Percentiles rank a stretch among this genome's conserved stretches.
phyloP scores from a whole-genome alignment of 371 early-diverging fungal genomes.

The Circinella umbellata region DNA sequence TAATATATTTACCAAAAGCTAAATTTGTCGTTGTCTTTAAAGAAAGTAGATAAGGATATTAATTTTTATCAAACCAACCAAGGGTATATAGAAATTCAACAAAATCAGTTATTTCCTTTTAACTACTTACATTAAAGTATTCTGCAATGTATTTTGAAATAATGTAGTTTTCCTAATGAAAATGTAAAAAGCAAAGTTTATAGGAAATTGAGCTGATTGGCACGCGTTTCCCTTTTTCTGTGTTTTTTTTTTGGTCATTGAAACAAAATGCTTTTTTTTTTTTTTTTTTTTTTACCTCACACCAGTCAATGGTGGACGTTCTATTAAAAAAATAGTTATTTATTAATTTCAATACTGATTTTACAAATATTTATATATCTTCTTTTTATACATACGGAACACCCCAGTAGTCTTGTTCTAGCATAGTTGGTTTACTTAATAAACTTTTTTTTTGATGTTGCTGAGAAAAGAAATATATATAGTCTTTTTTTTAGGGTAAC shows the following conservation, averaged over 20 bases:
- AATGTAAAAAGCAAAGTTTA: not conserved
- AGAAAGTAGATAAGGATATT: not conserved
- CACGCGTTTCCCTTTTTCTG: not conserved
- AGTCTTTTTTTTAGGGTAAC: not conserved
- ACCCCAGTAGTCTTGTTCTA: slow-evolving; percentile 33
- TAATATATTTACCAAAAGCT: slow-evolving; percentile 45
- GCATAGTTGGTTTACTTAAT: not conserved
- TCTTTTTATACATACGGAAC: slow-evolving; percentile 26
- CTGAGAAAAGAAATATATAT: slow-evolving; percentile 5
- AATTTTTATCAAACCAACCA: not conserved
- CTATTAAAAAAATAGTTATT: slow-evolving; percentile 16
- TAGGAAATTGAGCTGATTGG: not conserved
- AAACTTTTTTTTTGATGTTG: not conserved
- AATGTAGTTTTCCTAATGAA: slow-evolving; percentile 44
- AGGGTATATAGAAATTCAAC: too few species aligned
- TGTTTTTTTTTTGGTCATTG: not conserved
- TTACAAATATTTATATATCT: too few species aligned
- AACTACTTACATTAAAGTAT: slow-evolving; percentile 59
- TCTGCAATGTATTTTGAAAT: slow-evolving; percentile 69
- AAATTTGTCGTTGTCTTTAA: slow-evolving; percentile 62
- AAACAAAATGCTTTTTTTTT: not conserved
- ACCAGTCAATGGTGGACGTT: slow-evolving; percentile 55
- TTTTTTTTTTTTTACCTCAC: slow-evolving; percentile 35
- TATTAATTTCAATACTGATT: too few species aligned
- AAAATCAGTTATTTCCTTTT: too few species aligned